Evolutionary conservation across 2,329 filamentous ascomycete species (phyloP).

Genomic region (Purpureocillium lavendulum): DNA sequence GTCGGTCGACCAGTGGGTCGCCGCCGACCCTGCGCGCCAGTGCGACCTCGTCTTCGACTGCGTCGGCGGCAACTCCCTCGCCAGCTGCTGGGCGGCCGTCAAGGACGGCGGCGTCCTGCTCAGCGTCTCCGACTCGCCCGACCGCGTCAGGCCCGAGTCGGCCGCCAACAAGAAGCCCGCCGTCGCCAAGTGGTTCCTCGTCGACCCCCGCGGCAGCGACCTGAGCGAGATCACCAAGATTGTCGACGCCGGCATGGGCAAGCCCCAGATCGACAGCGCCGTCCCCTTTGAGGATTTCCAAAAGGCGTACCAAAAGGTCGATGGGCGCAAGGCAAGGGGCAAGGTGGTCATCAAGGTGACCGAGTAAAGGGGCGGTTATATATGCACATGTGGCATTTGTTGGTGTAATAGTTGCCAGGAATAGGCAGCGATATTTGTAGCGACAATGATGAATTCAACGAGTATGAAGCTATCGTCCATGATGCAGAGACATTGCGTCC

Average conservation of each 20-base stretch:
- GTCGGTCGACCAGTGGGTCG: slow-evolving; percentile 21
- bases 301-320: slow-evolving; percentile 27
- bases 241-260: slow-evolving; percentile 21
- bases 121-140: slow-evolving; percentile 21
- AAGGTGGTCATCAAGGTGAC: slow-evolving; percentile 29
- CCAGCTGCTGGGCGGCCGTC: slow-evolving; percentile 24
- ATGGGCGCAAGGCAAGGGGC: slow-evolving; percentile 24
- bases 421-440: too few species aligned
- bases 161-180: slow-evolving; percentile 16
- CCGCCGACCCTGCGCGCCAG: slow-evolving; percentile 15
- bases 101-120: slow-evolving; percentile 24
- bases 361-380: too few species aligned
- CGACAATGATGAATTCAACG: too few species aligned
- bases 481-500: too few species aligned
- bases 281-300: slow-evolving; percentile 28
- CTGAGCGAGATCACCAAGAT: slow-evolving; percentile 23
- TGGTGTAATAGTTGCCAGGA: too few species aligned
- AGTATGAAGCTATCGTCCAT: too few species aligned
- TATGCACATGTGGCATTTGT: too few species aligned
- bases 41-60: slow-evolving; percentile 27
- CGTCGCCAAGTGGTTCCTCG: slow-evolving; percentile 26
- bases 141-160: slow-evolving; percentile 18
- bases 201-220: slow-evolving; percentile 25
- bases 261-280: slow-evolving; percentile 28
- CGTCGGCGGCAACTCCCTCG: slow-evolving; percentile 24